These are phyloP conservation scores for Daldinia grandis DNA, from an alignment of 495 filamentous ascomycete genomes.

Conservation along the genomic window DNA sequence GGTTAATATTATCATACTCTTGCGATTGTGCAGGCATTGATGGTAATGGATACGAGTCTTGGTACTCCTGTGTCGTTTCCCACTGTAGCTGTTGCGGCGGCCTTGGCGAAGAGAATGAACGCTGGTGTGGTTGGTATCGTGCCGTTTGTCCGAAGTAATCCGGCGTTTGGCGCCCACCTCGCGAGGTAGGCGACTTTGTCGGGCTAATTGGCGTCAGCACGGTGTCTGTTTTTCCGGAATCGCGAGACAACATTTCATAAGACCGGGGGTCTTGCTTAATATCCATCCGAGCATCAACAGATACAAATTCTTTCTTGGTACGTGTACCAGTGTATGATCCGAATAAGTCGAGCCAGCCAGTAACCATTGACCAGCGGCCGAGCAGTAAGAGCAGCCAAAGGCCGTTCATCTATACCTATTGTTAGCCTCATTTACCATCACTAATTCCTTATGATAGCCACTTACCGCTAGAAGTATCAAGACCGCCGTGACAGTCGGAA, in stretches of 20 bases:
- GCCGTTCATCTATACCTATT: slow-evolving; percentile 69
- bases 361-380: slow-evolving; percentile 80
- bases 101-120: slow-evolving; percentile 59
- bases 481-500: slow-evolving; percentile 81
- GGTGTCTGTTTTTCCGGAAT: slow-evolving; percentile 56
- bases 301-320: slow-evolving; percentile 79
- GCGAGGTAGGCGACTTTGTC: slow-evolving; percentile 48
- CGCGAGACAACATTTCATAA: slow-evolving; percentile 82
- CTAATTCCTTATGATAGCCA: slow-evolving; percentile 10
- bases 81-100: slow-evolving; percentile 51
- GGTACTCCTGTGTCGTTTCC: slow-evolving; percentile 51
- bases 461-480: slow-evolving; percentile 81
- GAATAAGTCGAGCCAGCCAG: slow-evolving; percentile 80
- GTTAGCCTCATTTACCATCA: slow-evolving; percentile 28
- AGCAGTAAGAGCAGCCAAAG: slow-evolving; percentile 86
- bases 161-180: slow-evolving; percentile 54
- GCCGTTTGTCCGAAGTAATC: slow-evolving; percentile 59
- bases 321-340: slow-evolving; percentile 49
- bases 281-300: slow-evolving; percentile 76
- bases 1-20: slow-evolving; percentile 51
- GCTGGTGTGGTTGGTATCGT: slow-evolving; percentile 55
- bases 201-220: slow-evolving; percentile 58
- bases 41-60: slow-evolving; percentile 31
- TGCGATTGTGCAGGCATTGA: slow-evolving; percentile 29
- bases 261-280: slow-evolving; percentile 70